phyloP scores from a whole-genome alignment of 768 basidiomycete genomes.

The Termitomyces heimii region DNA sequence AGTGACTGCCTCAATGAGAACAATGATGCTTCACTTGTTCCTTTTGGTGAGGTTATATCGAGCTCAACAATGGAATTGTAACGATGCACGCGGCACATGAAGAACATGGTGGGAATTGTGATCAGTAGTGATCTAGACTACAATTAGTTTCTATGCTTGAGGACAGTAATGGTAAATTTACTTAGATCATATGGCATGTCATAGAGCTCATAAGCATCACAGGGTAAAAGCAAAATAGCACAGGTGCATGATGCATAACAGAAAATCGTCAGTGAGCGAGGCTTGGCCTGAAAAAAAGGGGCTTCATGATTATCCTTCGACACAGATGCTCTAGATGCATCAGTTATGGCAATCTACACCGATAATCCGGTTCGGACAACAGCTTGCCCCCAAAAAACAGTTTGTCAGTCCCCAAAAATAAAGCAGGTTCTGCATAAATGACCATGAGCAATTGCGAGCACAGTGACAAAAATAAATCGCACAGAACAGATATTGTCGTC shows the following conservation, averaged over 20 bases:
- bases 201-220: neutral
- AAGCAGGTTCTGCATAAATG: neutral
- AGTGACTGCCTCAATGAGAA: too few relatives aligned
- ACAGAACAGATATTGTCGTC: neutral
- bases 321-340: neutral
- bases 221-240: neutral
- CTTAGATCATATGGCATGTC: neutral
- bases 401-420: neutral
- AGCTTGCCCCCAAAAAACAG: neutral
- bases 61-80: too few relatives aligned
- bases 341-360: neutral
- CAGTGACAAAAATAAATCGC: neutral
- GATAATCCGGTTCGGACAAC: neutral
- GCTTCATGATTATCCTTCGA: neutral
- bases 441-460: neutral
- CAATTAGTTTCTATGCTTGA: too few relatives aligned
- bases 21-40: too few relatives aligned
- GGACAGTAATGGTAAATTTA: too few relatives aligned
- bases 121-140: too few relatives aligned
- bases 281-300: neutral
- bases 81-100: too few relatives aligned
- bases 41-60: too few relatives aligned
- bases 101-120: too few relatives aligned
- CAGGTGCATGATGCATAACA: neutral
- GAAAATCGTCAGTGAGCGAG: too few relatives aligned